Evolutionary conservation across 495 filamentous ascomycete species (phyloP).

Genomic region (Penicillium egyptiacum): DNA sequence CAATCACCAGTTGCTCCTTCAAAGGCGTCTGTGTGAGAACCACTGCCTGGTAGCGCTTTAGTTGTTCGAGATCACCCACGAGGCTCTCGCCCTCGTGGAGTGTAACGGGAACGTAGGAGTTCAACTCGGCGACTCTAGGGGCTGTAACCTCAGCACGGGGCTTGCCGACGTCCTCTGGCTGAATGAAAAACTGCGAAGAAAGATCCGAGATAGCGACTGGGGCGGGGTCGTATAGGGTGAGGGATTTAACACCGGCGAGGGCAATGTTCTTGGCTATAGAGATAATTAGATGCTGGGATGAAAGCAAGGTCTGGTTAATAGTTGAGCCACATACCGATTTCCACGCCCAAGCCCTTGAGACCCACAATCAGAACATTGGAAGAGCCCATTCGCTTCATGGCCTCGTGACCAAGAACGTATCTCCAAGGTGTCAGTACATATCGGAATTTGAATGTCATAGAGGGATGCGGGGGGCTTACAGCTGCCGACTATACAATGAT

Average conservation of each 20-base stretch:
- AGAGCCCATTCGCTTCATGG: conserved; percentile 98
- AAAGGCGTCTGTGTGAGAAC: conserved; percentile 84
- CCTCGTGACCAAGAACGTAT: conserved; percentile 97
- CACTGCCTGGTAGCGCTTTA: conserved; percentile 87
- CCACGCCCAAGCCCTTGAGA: conserved; percentile 89
- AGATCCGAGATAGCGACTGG: conserved; percentile 80
- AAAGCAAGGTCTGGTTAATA: neutral
- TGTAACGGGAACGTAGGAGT: conserved; percentile 89
- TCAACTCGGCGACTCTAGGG: conserved; percentile 88
- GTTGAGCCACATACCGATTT: conserved; percentile 63
- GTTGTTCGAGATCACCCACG: conserved; percentile 66
- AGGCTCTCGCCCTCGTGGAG: conserved; percentile 67
- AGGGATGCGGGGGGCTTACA: conserved; percentile 48
- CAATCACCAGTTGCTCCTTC: conserved; percentile 74
- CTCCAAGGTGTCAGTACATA: conserved; percentile 29
- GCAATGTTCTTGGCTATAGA: conserved; percentile 90
- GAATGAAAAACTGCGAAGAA: conserved; percentile 96
- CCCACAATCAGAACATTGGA: conserved; percentile 94
- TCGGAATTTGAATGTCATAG: neutral
- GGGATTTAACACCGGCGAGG: conserved; percentile 86
- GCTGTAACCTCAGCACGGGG: conserved; percentile 82
- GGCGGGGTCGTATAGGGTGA: conserved; percentile 85
- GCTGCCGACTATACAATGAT: conserved; percentile 94
- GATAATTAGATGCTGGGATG: conserved; percentile 2
- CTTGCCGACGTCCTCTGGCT: conserved; percentile 84